These are phyloP conservation scores for Cantharellus anzutake DNA, from an alignment of 768 basidiomycete genomes.

Conservation along the genomic window DNA sequence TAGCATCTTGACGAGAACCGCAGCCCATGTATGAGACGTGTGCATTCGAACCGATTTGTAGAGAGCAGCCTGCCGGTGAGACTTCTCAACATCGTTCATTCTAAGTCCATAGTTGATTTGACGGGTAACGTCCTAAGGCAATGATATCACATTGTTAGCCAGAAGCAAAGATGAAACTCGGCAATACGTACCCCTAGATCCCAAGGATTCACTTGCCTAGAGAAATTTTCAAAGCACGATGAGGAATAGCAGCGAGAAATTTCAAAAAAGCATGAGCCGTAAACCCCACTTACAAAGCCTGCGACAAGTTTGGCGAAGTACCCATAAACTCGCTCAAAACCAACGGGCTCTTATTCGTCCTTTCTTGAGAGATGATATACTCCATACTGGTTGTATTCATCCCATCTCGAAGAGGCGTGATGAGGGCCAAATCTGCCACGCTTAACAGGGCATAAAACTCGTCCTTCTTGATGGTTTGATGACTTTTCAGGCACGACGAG, in stretches of 20 bases:
- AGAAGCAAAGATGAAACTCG: conserved; percentile 1
- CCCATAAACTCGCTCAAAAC: conserved; percentile 97
- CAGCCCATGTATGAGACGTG: conserved; percentile 90
- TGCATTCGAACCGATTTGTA: conserved; percentile 79
- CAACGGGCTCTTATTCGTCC: conserved; percentile 64
- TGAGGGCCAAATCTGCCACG: conserved; percentile 86
- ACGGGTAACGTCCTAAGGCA: conserved; percentile 53
- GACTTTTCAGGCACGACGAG: conserved; percentile 22
- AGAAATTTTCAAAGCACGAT: background rate
- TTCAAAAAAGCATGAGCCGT: background rate
- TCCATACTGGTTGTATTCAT: conserved; percentile 99
- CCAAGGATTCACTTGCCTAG: conserved; percentile 76
- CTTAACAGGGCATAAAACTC: conserved; percentile 92
- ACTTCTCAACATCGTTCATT: conserved; percentile 67
- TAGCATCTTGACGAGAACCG: conserved; percentile 73
- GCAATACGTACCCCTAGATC: conserved; percentile 52
- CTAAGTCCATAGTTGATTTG: conserved; percentile 77
- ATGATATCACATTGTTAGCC: background rate
- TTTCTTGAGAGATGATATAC: conserved; percentile 85
- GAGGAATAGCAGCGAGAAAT: background rate
- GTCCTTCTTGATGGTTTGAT: conserved; percentile 92
- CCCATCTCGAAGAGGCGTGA: conserved; percentile 88
- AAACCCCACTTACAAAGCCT: conserved; percentile 31
- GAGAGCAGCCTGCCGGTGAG: conserved; percentile 48
- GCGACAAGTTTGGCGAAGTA: conserved; percentile 77